phyloP scores from a whole-genome alignment of 2,329 filamentous ascomycete genomes.

The Ceratocystis huliohia region DNA sequence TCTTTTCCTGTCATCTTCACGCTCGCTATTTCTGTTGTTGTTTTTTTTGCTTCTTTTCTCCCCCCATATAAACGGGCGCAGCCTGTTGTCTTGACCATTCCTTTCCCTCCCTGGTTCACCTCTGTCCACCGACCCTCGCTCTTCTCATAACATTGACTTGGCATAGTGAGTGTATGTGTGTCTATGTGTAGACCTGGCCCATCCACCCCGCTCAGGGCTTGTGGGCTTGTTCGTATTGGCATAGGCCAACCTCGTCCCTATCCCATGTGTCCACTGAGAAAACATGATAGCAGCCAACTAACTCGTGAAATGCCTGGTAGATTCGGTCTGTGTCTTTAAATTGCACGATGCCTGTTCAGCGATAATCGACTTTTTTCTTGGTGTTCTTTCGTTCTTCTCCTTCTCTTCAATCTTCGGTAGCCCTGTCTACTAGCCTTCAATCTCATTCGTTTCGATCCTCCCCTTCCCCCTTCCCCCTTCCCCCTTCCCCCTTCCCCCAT shows the following conservation, averaged over 20 bases:
- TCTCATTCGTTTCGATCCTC: not conserved
- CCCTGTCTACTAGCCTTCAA: not conserved
- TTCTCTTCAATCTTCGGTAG: not conserved
- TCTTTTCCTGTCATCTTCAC: not conserved
- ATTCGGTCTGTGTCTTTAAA: not conserved
- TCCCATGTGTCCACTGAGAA: conserved; percentile 8
- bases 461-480: not conserved
- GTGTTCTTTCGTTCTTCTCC: not conserved
- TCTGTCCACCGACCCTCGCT: not conserved
- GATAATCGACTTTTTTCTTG: conserved; percentile 2
- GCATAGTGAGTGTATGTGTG: not conserved
- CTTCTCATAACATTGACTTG: not conserved
- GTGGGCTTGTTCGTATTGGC: conserved; percentile 9
- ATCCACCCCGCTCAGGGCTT: conserved; percentile 7
- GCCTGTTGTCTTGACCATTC: conserved; percentile 1
- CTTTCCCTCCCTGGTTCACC: not conserved
- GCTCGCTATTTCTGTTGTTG: not conserved
- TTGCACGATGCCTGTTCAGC: conserved; percentile 9
- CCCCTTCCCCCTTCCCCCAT: not conserved
- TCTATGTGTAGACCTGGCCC: conserved; percentile 9
- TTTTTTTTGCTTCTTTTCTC: not conserved
- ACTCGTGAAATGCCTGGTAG: not conserved
- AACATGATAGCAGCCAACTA: conserved; percentile 4
- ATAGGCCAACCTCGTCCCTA: conserved; percentile 11
- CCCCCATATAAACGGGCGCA: conserved; percentile 7